Evolutionary conservation across 176 grass and related monocot genomes (phyloP).

Genomic region (Dendrocalamus sinicus): DNA sequence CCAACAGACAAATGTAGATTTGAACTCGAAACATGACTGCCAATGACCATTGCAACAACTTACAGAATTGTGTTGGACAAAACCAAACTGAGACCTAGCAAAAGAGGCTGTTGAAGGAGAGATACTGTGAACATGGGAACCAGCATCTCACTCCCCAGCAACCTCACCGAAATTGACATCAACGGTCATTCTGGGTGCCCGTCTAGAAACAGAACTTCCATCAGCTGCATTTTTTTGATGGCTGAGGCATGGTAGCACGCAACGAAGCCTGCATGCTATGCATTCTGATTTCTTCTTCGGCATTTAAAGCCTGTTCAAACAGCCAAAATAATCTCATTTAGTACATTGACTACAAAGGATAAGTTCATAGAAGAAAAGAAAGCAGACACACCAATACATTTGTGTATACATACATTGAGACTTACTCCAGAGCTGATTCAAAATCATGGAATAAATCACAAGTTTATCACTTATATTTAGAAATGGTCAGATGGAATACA

Average conservation of each 20-base stretch:
- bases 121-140: conserved; percentile 65
- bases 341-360: background rate
- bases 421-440: background rate
- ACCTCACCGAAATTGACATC: conserved; percentile 92
- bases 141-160: conserved; percentile 74
- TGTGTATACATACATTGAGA: background rate
- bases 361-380: conserved; percentile 33
- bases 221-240: conserved; percentile 62
- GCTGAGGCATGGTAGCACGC: conserved; percentile 50
- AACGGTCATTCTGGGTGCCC: conserved; percentile 58
- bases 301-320: conserved; percentile 76
- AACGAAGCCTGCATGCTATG: conserved; percentile 53
- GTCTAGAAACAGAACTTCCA: conserved; percentile 57
- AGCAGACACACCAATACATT: background rate
- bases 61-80: conserved; percentile 64
- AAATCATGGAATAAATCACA: background rate
- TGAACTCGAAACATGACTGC: too few species aligned
- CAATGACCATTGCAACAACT: conserved; percentile 44
- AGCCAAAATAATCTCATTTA: conserved; percentile 25
- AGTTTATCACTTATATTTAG: conserved; percentile 28
- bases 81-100: conserved; percentile 67
- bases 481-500: conserved; percentile 51
- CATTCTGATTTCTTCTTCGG: conserved; percentile 90
- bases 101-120: conserved; percentile 82
- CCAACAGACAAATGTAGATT: too few species aligned